Percentiles rank a stretch among this genome's conserved stretches.
Evolutionary conservation across 192 early-diverging fungal genomes (phyloP).

Genomic region (Backusella morwellensis): DNA sequence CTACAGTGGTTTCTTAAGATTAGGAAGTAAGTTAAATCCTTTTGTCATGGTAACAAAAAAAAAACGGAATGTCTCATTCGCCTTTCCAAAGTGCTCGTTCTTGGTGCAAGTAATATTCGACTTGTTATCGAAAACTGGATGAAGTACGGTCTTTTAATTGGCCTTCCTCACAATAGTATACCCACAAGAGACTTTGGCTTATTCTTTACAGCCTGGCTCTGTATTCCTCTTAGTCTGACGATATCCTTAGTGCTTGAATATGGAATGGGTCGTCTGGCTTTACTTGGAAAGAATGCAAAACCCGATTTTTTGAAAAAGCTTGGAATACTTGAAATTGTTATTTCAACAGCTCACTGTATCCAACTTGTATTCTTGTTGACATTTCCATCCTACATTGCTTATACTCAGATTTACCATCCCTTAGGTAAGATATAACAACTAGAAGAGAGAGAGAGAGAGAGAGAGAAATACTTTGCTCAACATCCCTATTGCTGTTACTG

Average conservation of each 20-base stretch:
- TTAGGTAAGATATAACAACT: constrained; percentile 23
- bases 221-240: constrained; percentile 53
- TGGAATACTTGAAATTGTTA: constrained; percentile 23
- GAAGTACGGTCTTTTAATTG: constrained; percentile 84
- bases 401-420: constrained; percentile 67
- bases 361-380: constrained; percentile 57
- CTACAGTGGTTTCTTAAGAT: constrained; percentile 83
- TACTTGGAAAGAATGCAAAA: constrained; percentile 24
- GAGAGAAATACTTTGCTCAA: background rate
- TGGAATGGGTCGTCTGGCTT: constrained; percentile 33
- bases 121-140: constrained; percentile 86
- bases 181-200: constrained; percentile 58
- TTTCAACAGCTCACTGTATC: constrained; percentile 41
- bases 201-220: constrained; percentile 45
- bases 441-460: background rate
- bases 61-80: background rate
- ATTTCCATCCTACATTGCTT: constrained; percentile 64
- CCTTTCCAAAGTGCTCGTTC: constrained; percentile 57
- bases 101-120: constrained; percentile 79
- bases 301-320: constrained; percentile 13
- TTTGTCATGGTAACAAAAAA: background rate
- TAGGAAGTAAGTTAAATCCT: constrained; percentile 50
- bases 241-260: constrained; percentile 63
- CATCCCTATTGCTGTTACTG: background rate
- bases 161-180: constrained; percentile 57